Percentiles rank a stretch among this genome's conserved stretches.
These are phyloP conservation scores for Podospora fimiseda DNA, from an alignment of 495 filamentous ascomycete species.

Conservation along the genomic window DNA sequence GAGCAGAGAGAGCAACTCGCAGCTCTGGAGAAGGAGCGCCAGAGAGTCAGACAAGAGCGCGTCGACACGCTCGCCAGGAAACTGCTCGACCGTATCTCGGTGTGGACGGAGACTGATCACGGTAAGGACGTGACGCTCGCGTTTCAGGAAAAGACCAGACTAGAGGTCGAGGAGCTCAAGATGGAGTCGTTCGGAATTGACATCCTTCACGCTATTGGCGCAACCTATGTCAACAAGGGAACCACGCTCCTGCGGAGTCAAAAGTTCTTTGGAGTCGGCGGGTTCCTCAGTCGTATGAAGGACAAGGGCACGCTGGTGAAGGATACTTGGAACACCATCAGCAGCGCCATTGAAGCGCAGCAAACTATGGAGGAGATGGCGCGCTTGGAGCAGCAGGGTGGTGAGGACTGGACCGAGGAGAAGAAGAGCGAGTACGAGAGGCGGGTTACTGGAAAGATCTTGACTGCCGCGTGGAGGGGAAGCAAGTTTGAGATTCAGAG, in stretches of 20 bases:
- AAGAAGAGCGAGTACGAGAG: constrained; percentile 94
- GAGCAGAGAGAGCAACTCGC: constrained; percentile 87
- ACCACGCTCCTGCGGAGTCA: constrained; percentile 86
- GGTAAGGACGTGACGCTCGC: constrained; percentile 73
- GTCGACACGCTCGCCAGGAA: constrained; percentile 78
- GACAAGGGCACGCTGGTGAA: constrained; percentile 95
- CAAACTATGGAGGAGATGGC: constrained; percentile 99
- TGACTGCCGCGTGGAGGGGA: constrained; percentile 96
- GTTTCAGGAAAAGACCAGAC: constrained; percentile 87
- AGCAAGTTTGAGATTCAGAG: constrained; percentile 98
- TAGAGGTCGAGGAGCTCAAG: constrained; percentile 96
- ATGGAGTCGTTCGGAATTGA: constrained; percentile 98
- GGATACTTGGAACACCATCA: constrained; percentile 97
- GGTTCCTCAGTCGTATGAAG: constrained; percentile 88
- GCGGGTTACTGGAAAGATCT: constrained; percentile 92
- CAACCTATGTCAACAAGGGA: constrained; percentile 81
- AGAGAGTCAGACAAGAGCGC: constrained; percentile 79
- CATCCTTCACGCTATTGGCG: constrained; percentile 91
- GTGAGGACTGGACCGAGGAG: constrained; percentile 98
- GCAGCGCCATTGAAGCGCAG: constrained; percentile 94
- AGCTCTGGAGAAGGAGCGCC: constrained; percentile 81
- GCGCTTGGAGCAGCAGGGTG: constrained; percentile 86
- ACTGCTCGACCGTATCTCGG: constrained; percentile 80
- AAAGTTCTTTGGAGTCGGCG: constrained; percentile 92
- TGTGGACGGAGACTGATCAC: constrained; percentile 98